phyloP scores from a whole-genome alignment of 495 filamentous ascomycete species.

The Podospora pseudocomata region DNA sequence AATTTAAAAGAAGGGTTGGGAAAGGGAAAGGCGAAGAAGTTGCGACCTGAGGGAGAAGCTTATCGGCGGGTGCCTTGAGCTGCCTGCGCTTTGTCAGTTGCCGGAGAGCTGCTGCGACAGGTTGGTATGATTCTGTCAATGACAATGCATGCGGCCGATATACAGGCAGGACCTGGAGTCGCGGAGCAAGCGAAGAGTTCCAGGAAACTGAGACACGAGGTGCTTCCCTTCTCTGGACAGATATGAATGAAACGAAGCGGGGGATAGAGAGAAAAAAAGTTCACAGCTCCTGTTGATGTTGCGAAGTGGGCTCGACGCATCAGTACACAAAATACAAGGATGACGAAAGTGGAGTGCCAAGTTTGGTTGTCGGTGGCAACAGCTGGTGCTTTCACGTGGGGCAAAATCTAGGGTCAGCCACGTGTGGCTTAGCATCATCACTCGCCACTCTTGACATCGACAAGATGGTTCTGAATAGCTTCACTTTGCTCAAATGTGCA shows the following conservation, averaged over 20 bases:
- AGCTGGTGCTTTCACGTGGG: conserved; percentile 7
- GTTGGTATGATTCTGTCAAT: background rate
- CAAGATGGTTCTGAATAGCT: background rate
- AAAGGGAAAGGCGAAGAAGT: background rate
- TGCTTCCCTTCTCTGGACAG: background rate
- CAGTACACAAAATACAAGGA: conserved; percentile 19
- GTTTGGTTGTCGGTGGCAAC: conserved; percentile 23
- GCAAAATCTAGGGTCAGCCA: conserved; percentile 2
- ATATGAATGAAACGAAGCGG: conserved; percentile 2
- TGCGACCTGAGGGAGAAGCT: background rate
- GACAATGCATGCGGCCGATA: background rate
- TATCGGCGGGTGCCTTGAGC: conserved; percentile 1
- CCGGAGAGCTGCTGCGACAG: background rate
- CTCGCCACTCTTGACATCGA: background rate
- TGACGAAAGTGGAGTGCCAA: conserved; percentile 18
- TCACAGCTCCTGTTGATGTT: conserved; percentile 11
- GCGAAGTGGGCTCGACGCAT: conserved; percentile 7
- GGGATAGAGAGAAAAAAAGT: conserved; percentile 11
- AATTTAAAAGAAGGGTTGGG: background rate
- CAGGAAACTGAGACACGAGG: background rate
- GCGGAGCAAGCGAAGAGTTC: background rate
- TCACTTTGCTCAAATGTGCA: background rate
- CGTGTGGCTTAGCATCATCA: background rate
- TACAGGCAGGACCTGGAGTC: background rate
- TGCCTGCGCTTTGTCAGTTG: background rate